phyloP scores from a whole-genome alignment of 768 basidiomycete species.

The Lactarius tabidus region DNA sequence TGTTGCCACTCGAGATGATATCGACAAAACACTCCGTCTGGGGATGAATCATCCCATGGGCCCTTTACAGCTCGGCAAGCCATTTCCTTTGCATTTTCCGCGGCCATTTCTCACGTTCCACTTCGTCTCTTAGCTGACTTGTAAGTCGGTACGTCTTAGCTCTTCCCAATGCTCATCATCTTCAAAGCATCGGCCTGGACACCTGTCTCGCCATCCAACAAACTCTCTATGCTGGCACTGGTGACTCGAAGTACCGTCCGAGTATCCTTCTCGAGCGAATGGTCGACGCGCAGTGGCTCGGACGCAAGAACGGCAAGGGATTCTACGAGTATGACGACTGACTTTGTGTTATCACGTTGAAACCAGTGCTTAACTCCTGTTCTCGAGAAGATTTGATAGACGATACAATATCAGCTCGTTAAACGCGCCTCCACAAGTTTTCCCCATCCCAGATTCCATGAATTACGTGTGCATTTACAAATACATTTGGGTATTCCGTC shows the following conservation, averaged over 20 bases:
- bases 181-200: slow-evolving; percentile 85
- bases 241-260: slow-evolving; percentile 94
- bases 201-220: slow-evolving; percentile 93
- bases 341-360: neutral
- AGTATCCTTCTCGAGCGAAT: slow-evolving; percentile 86
- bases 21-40: slow-evolving; percentile 88
- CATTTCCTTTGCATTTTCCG: neutral
- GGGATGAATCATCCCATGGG: slow-evolving; percentile 98
- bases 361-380: neutral
- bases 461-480: slow-evolving; percentile 18
- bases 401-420: slow-evolving; percentile 1
- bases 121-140: slow-evolving; percentile 33
- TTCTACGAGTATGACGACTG: slow-evolving; percentile 76
- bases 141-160: slow-evolving; percentile 27
- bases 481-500: slow-evolving; percentile 15
- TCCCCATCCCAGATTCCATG: neutral
- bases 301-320: slow-evolving; percentile 89
- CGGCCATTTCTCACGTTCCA: neutral
- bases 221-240: slow-evolving; percentile 82
- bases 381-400: slow-evolving; percentile 2
- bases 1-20: slow-evolving; percentile 88
- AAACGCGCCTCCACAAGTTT: neutral
- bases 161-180: neutral
- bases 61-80: slow-evolving; percentile 75
- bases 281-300: slow-evolving; percentile 95